Evolutionary conservation across 2,329 filamentous ascomycete genomes (phyloP), one percentile per base, ranked within the genome.

Genomic region (Penicillium oxalicum): DNA sequence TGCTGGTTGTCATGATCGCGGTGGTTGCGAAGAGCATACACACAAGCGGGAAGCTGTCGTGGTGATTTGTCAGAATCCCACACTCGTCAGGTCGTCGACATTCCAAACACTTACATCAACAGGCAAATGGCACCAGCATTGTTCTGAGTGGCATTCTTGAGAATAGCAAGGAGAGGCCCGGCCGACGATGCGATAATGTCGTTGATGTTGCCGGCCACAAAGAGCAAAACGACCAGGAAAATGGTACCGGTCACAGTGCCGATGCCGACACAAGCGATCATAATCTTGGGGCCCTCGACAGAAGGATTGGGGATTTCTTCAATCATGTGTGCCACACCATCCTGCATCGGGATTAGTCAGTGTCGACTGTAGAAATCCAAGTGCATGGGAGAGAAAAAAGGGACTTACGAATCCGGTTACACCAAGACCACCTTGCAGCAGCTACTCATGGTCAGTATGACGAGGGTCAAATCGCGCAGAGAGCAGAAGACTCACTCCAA

Each of bases 251-350:
- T 84, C 2, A 77, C 68, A 24, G 80, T 79, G 9, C 82, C 82
- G 41, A 86, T 86, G 5, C 68, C 69, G 29, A 85, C 80, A 52
- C 81, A 84, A 47, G 76, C 77, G 9, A 86, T 74, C 82, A 86
- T 84, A 49, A 86, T 83, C 53, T 77, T 78, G 5, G 83, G 83
- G 0, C 82, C 83, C 51, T 83, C 74, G 1, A 77, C 68, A 1
- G 78, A 62, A 24, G 68, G 63, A 40, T 72, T 68, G 3, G 69
- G 69, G 32, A 73, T 71, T 62, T 73, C 71, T 60, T 78, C 75
- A 38, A 78, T 77, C 73, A 81, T 79, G 54, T 81, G 79, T 7
- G 69, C 67, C 45, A 70, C 66, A 8, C 69, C 69, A 43, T 70
- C 69, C 60, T 68, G 44, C 4, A 8, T 40, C 2, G 13, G 6